These are phyloP conservation scores for Fusarium incarnatum DNA, from an alignment of 2,329 filamentous ascomycete genomes.

Conservation along the genomic window DNA sequence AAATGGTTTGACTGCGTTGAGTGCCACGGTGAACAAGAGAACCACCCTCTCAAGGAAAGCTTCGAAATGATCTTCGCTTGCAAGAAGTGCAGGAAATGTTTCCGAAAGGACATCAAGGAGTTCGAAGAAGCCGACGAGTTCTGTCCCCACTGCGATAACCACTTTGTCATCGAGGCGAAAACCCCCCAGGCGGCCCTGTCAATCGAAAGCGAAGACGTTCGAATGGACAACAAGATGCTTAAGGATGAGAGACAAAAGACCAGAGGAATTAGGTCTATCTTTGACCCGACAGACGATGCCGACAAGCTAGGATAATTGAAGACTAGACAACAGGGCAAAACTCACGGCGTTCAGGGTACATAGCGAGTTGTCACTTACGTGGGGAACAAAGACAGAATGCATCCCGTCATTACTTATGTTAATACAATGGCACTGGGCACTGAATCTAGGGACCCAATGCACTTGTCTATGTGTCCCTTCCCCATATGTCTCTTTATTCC, in stretches of 20 bases:
- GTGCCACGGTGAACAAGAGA: conserved; percentile 86
- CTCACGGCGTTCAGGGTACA: conserved; percentile 49
- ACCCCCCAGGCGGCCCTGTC: conserved; percentile 85
- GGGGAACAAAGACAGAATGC: conserved; percentile 34
- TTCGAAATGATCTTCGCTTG: conserved; percentile 95
- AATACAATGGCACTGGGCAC: conserved; percentile 52
- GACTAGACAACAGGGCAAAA: conserved; percentile 42
- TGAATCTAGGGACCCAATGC: conserved; percentile 44
- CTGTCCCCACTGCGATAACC: conserved; percentile 99
- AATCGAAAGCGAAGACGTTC: conserved; percentile 90
- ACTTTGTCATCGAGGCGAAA: conserved; percentile 91
- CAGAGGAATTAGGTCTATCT: conserved; percentile 71
- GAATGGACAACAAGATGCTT: conserved; percentile 89
- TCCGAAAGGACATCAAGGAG: conserved; percentile 90
- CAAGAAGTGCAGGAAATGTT: conserved; percentile 99
- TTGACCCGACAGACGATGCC: conserved; percentile 79
- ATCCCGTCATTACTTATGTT: conserved; percentile 52
- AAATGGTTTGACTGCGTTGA: conserved; percentile 99
- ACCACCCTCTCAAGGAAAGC: conserved; percentile 79
- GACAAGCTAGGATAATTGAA: conserved; percentile 75
- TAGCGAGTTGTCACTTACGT: conserved; percentile 41
- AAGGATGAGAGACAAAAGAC: conserved; percentile 83
- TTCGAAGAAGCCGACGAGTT: conserved; percentile 99
- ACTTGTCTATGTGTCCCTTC: conserved; percentile 44
- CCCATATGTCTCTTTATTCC: conserved; percentile 47